Evolutionary conservation across 768 basidiomycete species (phyloP).

Genomic region (Lactarius deliciosus): DNA sequence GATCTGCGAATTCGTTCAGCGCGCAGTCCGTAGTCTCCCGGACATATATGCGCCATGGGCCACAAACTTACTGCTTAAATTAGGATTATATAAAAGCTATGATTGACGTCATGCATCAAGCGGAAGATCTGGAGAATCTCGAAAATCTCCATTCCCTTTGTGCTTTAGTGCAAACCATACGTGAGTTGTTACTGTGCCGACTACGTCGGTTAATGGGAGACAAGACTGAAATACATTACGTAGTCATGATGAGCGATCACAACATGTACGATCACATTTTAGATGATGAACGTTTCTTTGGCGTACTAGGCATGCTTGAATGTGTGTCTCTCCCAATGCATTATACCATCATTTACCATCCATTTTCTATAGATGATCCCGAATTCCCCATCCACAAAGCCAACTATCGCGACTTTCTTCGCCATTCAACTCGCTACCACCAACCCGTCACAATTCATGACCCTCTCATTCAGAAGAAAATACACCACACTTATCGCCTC

Average conservation of each 20-base stretch:
- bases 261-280: constrained; percentile 92
- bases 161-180: constrained; percentile 89
- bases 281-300: constrained; percentile 88
- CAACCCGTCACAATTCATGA: constrained; percentile 87
- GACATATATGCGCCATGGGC: constrained; percentile 7
- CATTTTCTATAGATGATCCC: constrained; percentile 72
- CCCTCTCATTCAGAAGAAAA: constrained; percentile 72
- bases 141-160: constrained; percentile 90
- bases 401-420: constrained; percentile 92
- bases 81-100: constrained; percentile 88
- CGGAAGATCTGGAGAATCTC: constrained; percentile 91
- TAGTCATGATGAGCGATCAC: constrained; percentile 95
- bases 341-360: constrained; percentile 20
- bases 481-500: constrained; percentile 95
- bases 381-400: constrained; percentile 97
- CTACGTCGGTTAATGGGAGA: neutral
- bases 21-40: constrained; percentile 56
- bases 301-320: constrained; percentile 95
- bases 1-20: constrained; percentile 86
- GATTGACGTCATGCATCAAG: constrained; percentile 79
- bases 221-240: constrained; percentile 4
- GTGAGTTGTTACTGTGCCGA: constrained; percentile 47
- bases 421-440: constrained; percentile 79
- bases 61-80: constrained; percentile 23
- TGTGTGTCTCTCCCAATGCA: constrained; percentile 54